phyloP scores from a whole-genome alignment of 2,329 filamentous ascomycete species.

The Phoma herbarum region DNA sequence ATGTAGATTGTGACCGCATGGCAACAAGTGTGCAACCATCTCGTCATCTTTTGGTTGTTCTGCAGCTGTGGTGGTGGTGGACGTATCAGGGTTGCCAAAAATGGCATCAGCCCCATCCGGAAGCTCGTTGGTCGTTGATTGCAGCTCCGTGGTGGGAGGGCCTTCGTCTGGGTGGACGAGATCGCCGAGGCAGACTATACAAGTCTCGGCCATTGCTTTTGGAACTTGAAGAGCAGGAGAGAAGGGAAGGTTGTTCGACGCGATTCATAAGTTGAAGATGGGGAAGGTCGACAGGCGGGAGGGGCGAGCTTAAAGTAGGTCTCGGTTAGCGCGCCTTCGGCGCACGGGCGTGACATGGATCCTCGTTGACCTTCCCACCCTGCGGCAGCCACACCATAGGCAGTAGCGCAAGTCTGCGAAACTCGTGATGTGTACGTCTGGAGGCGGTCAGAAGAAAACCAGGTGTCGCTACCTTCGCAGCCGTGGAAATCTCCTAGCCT shows the following conservation, averaged over 20 bases:
- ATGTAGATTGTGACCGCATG: conserved; percentile 92
- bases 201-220: conserved; percentile 68
- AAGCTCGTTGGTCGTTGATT: conserved; percentile 39
- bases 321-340: conserved; percentile 28
- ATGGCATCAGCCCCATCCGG: conserved; percentile 39
- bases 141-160: conserved; percentile 36
- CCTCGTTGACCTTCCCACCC: conserved; percentile 20
- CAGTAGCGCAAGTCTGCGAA: conserved; percentile 32
- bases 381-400: conserved; percentile 35
- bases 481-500: not conserved
- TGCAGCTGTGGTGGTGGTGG: conserved; percentile 28
- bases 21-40: conserved; percentile 68
- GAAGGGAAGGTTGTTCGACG: conserved; percentile 35
- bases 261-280: conserved; percentile 49
- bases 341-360: conserved; percentile 24
- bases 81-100: conserved; percentile 28
- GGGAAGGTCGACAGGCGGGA: conserved; percentile 42
- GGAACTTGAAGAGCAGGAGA: conserved; percentile 29
- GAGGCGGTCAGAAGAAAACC: not conserved
- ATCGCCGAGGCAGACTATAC: conserved; percentile 77
- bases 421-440: conserved; percentile 22
- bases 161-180: conserved; percentile 66
- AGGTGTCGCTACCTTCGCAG: not conserved
- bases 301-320: conserved; percentile 37
- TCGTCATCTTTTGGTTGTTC: conserved; percentile 57